Percentiles rank a stretch among this genome's conserved stretches.
phyloP scores from a whole-genome alignment of 805 yeast genomes.

The Lachancea fermentati region DNA sequence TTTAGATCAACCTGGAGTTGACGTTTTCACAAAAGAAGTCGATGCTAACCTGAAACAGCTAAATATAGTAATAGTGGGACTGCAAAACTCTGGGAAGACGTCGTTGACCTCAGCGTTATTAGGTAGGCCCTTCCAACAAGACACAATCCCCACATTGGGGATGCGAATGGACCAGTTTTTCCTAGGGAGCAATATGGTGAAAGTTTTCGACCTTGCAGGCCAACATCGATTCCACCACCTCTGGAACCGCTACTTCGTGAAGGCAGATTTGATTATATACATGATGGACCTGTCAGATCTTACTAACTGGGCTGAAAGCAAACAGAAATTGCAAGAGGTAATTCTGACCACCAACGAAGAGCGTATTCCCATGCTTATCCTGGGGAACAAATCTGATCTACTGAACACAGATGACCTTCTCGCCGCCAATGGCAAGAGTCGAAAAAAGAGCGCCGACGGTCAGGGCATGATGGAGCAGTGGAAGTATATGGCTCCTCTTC shows the following conservation, averaged over 20 bases:
- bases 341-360: constrained; percentile 18
- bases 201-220: constrained; percentile 20
- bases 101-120: constrained; percentile 15
- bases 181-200: constrained; percentile 14
- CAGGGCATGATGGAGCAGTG: constrained; percentile 7
- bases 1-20: background rate
- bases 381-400: constrained; percentile 21
- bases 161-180: constrained; percentile 14
- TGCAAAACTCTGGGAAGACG: constrained; percentile 22
- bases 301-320: constrained; percentile 13
- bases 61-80: constrained; percentile 18
- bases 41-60: constrained; percentile 14
- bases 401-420: constrained; percentile 4
- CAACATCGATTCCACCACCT: constrained; percentile 20
- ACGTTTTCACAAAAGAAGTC: background rate
- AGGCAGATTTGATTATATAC: constrained; percentile 19
- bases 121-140: constrained; percentile 17
- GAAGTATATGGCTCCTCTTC: constrained; percentile 12
- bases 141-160: constrained; percentile 22
- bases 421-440: background rate
- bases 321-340: constrained; percentile 12
- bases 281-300: constrained; percentile 22
- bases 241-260: constrained; percentile 20
- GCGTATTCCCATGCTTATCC: constrained; percentile 16
- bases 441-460: constrained; percentile 4